A percentile compares a stretch with the other conserved stretches of the same genome.
phyloP scores from a whole-genome alignment of 306 rosid species.

The Cucumis cinereus region DNA sequence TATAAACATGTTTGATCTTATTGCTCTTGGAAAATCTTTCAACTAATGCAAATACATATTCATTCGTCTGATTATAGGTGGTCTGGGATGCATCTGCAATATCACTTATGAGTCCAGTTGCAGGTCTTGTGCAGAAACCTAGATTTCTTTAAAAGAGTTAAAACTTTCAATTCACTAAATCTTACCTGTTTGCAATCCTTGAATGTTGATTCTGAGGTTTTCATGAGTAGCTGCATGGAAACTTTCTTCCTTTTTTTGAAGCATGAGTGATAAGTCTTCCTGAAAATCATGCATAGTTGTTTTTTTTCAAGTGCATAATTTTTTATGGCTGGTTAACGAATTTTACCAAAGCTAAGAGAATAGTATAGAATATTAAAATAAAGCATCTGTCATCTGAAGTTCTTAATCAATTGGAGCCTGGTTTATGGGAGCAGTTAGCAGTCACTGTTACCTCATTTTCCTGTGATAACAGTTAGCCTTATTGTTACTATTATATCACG shows the following conservation, averaged over 20 bases:
- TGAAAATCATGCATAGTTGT: background rate
- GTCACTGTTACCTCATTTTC: background rate
- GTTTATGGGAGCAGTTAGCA: background rate
- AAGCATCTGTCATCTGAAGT: background rate
- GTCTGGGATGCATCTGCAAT: constrained; percentile 81
- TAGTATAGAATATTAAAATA: background rate
- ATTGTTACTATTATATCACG: background rate
- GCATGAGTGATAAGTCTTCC: background rate
- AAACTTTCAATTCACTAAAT: background rate
- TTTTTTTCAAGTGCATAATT: background rate
- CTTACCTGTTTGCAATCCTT: background rate
- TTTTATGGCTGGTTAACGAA: background rate
- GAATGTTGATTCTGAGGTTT: background rate
- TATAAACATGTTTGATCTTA: background rate
- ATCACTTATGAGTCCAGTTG: constrained; percentile 54
- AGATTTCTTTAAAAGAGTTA: background rate
- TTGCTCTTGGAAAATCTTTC: background rate
- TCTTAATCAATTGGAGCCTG: background rate
- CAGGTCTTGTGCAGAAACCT: constrained; percentile 45
- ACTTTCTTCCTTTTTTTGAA: background rate
- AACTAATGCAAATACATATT: background rate
- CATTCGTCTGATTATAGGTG: constrained; percentile 35
- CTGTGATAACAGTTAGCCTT: background rate
- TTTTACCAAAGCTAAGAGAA: background rate
- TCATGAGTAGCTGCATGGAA: background rate